Evolutionary conservation across 2,329 filamentous ascomycete genomes (phyloP), one percentile per base, ranked within the genome.

Genomic region (Periglandula ipomoeae): DNA sequence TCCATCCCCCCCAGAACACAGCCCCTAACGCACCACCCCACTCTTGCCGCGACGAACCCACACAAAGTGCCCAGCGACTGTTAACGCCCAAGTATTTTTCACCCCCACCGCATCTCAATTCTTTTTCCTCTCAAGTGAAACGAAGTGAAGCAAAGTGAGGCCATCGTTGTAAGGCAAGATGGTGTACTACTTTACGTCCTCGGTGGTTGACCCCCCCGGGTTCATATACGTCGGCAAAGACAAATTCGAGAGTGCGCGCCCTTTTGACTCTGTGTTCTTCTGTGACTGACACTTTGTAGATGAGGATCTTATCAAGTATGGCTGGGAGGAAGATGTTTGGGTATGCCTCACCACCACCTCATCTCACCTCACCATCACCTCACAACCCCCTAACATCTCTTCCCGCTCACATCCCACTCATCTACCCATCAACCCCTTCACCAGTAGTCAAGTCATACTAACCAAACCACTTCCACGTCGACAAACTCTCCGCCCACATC

Each of bases 151-250:
- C n/a, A n/a, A n/a, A n/a, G n/a, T n/a, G n/a, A n/a, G n/a, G n/a
- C n/a, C n/a, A n/a, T n/a, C n/a, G n/a, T 13, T 13, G 30, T 15
- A 32, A 13, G 13, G n/a, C 13, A 41, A 46, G 26, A 94, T 98
- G 93, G 93, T 98, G 42, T 95, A 87, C 71, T 97, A 97, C 68
- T 97, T 93, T 67, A 93, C 83, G 1, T 97, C 91, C 23, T 91
- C 80, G 53, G 81, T 82, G 38, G 88, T 95, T 35, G 76, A 83
- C 11, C 91, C 93, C 2, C 65, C 89, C 27, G 91, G 89, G 38
- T 90, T 85, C 64, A 82, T 98, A 62, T 98, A 98, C 65, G 89
- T 96, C 51, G 93, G 93, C 68, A 98, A 97, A 70, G 93, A 98
- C 75, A 98, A 98, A 72, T 90, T 93, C 59, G 93, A 98, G 74